Base-by-base conservation (phyloP, 2,329 filamentous ascomycete genomes). In the Shiraia bambusicola region DNA sequence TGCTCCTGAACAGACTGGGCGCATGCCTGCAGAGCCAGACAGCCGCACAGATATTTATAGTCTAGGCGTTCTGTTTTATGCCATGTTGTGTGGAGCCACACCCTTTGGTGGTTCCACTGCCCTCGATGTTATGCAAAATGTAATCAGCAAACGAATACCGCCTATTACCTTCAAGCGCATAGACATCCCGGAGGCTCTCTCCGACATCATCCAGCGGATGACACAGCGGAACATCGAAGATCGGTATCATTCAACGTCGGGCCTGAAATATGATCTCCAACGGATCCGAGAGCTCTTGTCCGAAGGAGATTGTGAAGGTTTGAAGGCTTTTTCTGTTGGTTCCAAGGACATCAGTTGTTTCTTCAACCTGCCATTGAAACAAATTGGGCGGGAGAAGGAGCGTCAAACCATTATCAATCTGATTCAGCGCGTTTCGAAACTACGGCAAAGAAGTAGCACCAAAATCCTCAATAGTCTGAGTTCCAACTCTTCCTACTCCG, bases 1-100 rank as follows among this genome's bases (percentile, higher is more conserved):
- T 63, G 92, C 90, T 33, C 91, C 92, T 0, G 92, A 97, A 64
- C 92, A 96, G 72, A 96, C 92, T 2, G 92, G 92, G 11, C 84
- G 92, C 14, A 86, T 96, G 79, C 88, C 90, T 2, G 89, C 88
- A 3, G 91, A 96, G 66, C 92, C 92, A 1, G 92, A 96, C 69
- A 61, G 58, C 22, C 81, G 92, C 28, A 96, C 92, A 12, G 92
- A 97, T 67, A 94, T 96, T 24, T 96, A 96, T 71, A 91, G 88
- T 0, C 74, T 96, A 1, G 92, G 92, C 3, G 84, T 96, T 28
- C 69, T 96, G 1, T 92, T 96, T 66, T 96, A 89, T 86, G 88
- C 81, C 7, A 70, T 68, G 61, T 52, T 67, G 32, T 87, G 88
- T 2, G 88, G 90, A 19, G 81, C 84, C 56, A 81, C 87, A 3